phyloP scores from a whole-genome alignment of 305 asterid species.

The Petunia hybrid region DNA sequence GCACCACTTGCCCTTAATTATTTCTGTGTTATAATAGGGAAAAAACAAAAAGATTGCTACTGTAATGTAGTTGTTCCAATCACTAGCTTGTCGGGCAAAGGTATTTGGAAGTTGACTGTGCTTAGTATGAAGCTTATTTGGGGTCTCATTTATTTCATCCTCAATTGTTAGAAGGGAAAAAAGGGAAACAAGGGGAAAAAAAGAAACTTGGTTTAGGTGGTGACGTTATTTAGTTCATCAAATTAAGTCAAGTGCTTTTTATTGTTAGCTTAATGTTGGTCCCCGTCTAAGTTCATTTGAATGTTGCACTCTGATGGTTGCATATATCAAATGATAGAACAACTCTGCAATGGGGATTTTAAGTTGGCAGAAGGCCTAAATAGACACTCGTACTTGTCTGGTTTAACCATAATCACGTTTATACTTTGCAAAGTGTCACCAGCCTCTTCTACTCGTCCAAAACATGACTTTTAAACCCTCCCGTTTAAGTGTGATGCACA shows the following conservation, averaged over 20 bases:
- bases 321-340: not conserved
- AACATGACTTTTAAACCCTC: no score
- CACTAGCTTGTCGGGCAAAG: not conserved
- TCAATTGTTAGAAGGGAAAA: not conserved
- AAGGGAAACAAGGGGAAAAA: not conserved
- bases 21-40: no score
- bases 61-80: not conserved
- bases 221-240: not conserved
- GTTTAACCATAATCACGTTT: no score
- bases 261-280: slow-evolving; percentile 19
- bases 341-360: not conserved
- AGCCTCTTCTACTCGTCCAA: no score
- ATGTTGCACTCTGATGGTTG: slow-evolving; percentile 10
- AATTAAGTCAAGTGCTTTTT: not conserved
- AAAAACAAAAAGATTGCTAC: not conserved
- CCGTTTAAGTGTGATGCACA: no score
- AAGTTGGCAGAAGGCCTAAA: no score
- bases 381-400: no score
- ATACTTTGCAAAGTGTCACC: no score
- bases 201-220: not conserved
- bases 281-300: not conserved
- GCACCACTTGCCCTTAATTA: no score
- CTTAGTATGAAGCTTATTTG: not conserved
- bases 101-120: not conserved
- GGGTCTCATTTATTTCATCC: not conserved